phyloP scores from a whole-genome alignment of 2,329 filamentous ascomycete genomes.

The Chaetomiaceae sp. region DNA sequence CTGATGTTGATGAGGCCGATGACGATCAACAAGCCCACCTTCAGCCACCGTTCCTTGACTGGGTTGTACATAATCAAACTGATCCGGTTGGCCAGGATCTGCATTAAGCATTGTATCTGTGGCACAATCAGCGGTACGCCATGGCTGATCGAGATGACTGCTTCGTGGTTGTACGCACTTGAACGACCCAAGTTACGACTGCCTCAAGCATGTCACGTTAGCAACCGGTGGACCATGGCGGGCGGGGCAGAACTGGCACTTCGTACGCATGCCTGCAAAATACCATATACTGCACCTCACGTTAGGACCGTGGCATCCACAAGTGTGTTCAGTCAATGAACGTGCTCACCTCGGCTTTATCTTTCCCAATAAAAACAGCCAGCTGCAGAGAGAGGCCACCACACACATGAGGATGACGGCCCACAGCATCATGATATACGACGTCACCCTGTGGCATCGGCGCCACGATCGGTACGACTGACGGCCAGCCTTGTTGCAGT shows the following conservation, averaged over 20 bases:
- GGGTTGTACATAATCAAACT: conserved; percentile 38
- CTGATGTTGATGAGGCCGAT: conserved; percentile 43
- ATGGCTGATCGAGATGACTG: no score
- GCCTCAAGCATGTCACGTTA: background rate
- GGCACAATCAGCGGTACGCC: background rate
- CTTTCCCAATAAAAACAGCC: conserved; percentile 28
- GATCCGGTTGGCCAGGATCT: conserved; percentile 47
- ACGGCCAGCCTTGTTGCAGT: conserved; percentile 27
- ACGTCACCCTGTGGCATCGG: conserved; percentile 25
- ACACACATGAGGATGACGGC: conserved; percentile 28
- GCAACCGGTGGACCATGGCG: background rate
- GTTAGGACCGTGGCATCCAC: no score
- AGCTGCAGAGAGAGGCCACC: conserved; percentile 28
- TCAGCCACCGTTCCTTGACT: conserved; percentile 31
- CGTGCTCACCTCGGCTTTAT: conserved; percentile 24
- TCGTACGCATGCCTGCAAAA: conserved; percentile 21
- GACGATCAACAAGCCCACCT: conserved; percentile 33
- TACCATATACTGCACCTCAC: conserved; percentile 21
- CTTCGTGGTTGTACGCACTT: conserved; percentile 4
- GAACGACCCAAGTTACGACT: conserved; percentile 18
- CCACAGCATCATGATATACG: conserved; percentile 36
- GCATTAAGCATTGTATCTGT: conserved; percentile 40
- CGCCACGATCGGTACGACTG: conserved; percentile 28
- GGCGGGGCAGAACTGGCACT: no score
- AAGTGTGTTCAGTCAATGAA: background rate